Percentiles rank a stretch among this genome's conserved stretches.
phyloP scores from a whole-genome alignment of 768 basidiomycete species.

The Hygrocybe punicea region DNA sequence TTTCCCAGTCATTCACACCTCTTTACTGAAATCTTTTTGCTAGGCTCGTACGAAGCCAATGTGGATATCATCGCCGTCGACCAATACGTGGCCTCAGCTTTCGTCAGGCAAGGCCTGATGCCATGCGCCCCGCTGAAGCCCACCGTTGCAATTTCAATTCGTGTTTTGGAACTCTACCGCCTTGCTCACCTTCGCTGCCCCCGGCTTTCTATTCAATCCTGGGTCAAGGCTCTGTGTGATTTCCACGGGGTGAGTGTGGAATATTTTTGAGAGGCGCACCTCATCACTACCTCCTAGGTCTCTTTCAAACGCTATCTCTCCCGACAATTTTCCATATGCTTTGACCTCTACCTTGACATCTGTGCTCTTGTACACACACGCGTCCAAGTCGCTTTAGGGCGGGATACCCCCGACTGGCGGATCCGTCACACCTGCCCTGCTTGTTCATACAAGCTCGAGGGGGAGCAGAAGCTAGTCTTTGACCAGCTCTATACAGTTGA shows the following conservation, averaged over 20 bases:
- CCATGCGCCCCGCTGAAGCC: constrained; percentile 24
- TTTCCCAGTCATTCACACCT: too few species aligned
- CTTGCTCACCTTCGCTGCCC: constrained; percentile 21
- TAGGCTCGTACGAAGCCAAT: too few species aligned
- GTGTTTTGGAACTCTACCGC: constrained; percentile 25
- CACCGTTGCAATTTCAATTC: constrained; percentile 15
- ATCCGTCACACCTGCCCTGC: constrained; percentile 26
- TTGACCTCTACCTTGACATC: constrained; percentile 25
- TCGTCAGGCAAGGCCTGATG: constrained; percentile 23
- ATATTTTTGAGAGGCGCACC: not conserved
- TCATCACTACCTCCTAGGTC: not conserved
- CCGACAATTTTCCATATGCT: constrained; percentile 23
- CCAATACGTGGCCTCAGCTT: too few species aligned
- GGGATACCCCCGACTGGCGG: constrained; percentile 23
- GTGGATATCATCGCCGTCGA: not conserved
- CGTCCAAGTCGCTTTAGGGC: constrained; percentile 20
- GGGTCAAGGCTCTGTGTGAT: constrained; percentile 29
- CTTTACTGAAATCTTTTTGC: too few species aligned
- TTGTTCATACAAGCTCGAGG: constrained; percentile 23
- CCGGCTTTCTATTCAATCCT: constrained; percentile 24
- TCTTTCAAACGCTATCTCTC: constrained; percentile 16
- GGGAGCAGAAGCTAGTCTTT: not conserved
- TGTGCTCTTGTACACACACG: not conserved
- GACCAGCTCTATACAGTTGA: not conserved
- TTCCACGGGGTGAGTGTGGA: constrained; percentile 16